These are phyloP conservation scores for Neoascochyta sp. DNA, from an alignment of 2,329 filamentous ascomycete genomes.

Conservation along the genomic window DNA sequence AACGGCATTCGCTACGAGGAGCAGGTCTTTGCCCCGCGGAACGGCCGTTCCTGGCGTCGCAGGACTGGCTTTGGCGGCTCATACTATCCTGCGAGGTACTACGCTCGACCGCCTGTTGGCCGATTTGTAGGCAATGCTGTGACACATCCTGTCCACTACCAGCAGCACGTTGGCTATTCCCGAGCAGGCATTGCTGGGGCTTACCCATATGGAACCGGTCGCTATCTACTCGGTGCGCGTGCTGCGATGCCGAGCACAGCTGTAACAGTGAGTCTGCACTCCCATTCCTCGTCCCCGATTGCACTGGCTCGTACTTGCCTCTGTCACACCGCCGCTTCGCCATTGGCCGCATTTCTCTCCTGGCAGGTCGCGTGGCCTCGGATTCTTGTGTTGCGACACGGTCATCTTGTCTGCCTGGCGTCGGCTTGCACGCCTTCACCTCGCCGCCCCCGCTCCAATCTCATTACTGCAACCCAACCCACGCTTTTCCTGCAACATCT, in stretches of 20 bases:
- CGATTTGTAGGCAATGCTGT: slow-evolving; percentile 6
- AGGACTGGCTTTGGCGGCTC: slow-evolving; percentile 19
- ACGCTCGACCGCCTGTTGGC: slow-evolving; percentile 13
- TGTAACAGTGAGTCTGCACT: slow-evolving; percentile 22
- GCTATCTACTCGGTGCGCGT: slow-evolving; percentile 13
- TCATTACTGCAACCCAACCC: slow-evolving; percentile 2
- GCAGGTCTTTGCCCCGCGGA: slow-evolving; percentile 4
- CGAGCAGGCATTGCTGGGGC: slow-evolving; percentile 1
- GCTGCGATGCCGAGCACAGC: slow-evolving; percentile 16
- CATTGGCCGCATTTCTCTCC: slow-evolving; percentile 6
- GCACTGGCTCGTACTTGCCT: slow-evolving; percentile 8
- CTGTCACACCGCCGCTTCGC: slow-evolving; percentile 12
- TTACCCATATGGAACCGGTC: slow-evolving; percentile 10
- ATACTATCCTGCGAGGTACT: slow-evolving; percentile 30
- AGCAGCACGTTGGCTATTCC: slow-evolving; percentile 6
- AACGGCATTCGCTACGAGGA: slow-evolving; percentile 13
- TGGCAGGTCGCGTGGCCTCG: slow-evolving; percentile 1
- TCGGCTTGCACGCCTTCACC: slow-evolving; percentile 9
- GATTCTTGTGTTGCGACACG: slow-evolving; percentile 1
- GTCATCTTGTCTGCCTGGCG: slow-evolving; percentile 4
- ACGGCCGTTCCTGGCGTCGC: slow-evolving; percentile 17
- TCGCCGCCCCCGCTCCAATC: slow-evolving; percentile 6
- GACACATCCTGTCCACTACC: slow-evolving; percentile 7
- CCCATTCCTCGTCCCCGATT: slow-evolving; percentile 10
- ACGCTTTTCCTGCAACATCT: slow-evolving; percentile 1